Evolutionary conservation across 208 protist species (phyloP), one percentile per base, ranked within the genome.

Genomic region (Leishmania aethiopica): DNA sequence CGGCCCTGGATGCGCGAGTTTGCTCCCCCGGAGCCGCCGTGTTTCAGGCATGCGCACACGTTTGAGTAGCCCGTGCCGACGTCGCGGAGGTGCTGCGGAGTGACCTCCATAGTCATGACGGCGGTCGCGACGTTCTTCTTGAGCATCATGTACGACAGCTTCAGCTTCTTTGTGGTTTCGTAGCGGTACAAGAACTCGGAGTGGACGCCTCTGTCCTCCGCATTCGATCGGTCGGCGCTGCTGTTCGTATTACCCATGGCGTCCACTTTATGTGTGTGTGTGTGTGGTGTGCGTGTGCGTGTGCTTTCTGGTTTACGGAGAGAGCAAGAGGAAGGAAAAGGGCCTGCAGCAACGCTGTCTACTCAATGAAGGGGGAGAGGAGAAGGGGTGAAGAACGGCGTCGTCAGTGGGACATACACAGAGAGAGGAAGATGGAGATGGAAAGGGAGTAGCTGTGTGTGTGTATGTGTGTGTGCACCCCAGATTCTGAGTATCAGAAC

Each of bases 91-190:
- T 57, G 35, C 57, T 79, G 42, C n/a, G 85, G 81, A 8, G 75
- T 77, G 78, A 32, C 4, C 75, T 84, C 80, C 75, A 84, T 79
- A 67, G 64, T 62, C 8, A 57, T 17, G 47, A 73, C 67, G 22
- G 75, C 73, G 32, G n/a, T 62, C 32, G 47, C 19, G 25, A 78
- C 45, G 28, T 17, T 70, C 66, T 79, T 75, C 59, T 55, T 80
- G 25, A 88, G 62, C 35, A 22, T 40, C 72, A 77, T 80, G 47
- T 69, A 75, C 4, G 82, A 74, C 19, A 53, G 70, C 59, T 82
- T 82, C 49, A 95, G 76, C 80, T 86, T 89, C 32, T 84, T 90
- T 60, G 88, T 59, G 57, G 82, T 83, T 22, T 86, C 80, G 22
- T 76, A 67, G 57, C 72, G 75, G 67, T 81, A 81, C 13, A 81